These are phyloP conservation scores for Pichia nanzhaoensis DNA, from an alignment of 805 yeast genomes.

Conservation along the genomic window DNA sequence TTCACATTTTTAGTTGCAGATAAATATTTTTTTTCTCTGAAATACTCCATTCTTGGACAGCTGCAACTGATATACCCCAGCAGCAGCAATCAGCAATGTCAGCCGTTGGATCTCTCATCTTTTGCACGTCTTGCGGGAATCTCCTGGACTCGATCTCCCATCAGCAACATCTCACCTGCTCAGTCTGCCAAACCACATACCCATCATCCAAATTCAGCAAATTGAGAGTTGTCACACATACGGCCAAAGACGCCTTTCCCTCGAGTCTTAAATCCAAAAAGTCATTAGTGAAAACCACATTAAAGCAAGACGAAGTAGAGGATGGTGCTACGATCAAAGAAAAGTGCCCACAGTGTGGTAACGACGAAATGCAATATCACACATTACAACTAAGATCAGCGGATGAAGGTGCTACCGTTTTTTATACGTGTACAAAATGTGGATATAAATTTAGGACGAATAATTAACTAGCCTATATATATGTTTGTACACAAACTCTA, in stretches of 20 bases:
- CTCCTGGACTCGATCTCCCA: conserved; percentile 63
- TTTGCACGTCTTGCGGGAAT: conserved; percentile 91
- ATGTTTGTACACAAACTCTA: neutral
- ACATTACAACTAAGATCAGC: conserved; percentile 95
- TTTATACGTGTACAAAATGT: conserved; percentile 92
- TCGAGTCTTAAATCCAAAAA: conserved; percentile 72
- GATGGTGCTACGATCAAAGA: conserved; percentile 97
- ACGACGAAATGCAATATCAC: conserved; percentile 97
- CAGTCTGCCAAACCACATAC: conserved; percentile 38
- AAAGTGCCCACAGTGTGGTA: conserved; percentile 97
- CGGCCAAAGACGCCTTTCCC: conserved; percentile 92
- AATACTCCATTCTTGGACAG: no score
- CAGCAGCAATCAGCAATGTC: conserved; percentile 50
- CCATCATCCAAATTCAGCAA: conserved; percentile 52
- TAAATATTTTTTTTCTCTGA: no score
- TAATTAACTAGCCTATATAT: conserved; percentile 39
- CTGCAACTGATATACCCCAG: no score
- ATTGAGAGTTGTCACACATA: conserved; percentile 78
- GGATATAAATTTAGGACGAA: conserved; percentile 92
- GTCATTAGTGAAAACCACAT: conserved; percentile 83
- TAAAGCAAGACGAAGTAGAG: conserved; percentile 70
- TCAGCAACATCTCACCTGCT: conserved; percentile 20
- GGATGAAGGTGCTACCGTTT: conserved; percentile 99
- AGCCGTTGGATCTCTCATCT: conserved; percentile 90
- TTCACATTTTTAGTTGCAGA: no score